A percentile compares a stretch with the other conserved stretches of the same genome.
Conservation (phyloP, 148 eudicot genomes). For the Rhododendron simsii region DNA sequence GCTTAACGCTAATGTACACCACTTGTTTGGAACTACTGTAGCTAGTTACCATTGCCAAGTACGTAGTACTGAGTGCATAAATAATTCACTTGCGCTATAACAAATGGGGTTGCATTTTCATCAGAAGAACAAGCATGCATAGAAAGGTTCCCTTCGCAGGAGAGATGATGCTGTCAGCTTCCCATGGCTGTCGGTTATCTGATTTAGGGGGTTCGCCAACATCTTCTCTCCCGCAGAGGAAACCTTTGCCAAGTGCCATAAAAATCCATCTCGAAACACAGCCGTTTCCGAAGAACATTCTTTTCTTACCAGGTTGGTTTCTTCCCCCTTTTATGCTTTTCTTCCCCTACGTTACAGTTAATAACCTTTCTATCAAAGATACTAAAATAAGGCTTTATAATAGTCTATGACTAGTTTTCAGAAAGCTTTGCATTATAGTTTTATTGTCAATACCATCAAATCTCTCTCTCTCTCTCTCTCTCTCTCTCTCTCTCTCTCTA, state of each 20-base stretch:
- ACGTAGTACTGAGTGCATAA: background rate
- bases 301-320: background rate
- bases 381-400: no score
- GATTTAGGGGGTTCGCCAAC: background rate
- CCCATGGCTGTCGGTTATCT: background rate
- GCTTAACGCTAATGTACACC: background rate
- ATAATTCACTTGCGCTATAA: background rate
- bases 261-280: background rate
- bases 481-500: no score
- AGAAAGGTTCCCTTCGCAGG: constrained; percentile 11
- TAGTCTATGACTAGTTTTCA: no score
- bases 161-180: constrained; percentile 2
- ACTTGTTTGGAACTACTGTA: background rate
- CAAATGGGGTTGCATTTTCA: background rate
- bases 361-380: no score
- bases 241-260: constrained; percentile 1
- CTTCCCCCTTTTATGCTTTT: background rate
- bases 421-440: no score
- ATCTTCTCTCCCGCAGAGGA: background rate
- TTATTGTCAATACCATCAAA: no score
- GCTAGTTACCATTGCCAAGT: background rate
- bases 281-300: background rate
- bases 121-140: background rate
- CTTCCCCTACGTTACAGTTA: background rate
- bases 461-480: no score